Evolutionary conservation across 345 rosid genomes (phyloP), one percentile per base, ranked within the genome.

Genomic region (Citrus maxima): DNA sequence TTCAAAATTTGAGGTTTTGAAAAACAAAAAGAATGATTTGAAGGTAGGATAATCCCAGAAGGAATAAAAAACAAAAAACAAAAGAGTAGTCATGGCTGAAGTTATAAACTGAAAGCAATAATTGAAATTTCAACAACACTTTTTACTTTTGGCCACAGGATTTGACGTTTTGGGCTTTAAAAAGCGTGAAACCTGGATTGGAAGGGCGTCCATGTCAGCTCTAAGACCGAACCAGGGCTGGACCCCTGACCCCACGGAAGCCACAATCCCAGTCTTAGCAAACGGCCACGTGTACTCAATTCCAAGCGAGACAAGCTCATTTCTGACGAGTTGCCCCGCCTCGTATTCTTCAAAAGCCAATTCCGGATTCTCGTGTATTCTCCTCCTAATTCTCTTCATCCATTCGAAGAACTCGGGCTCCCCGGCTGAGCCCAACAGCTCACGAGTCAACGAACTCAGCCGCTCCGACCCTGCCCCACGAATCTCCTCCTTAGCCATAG

Each of bases 191-290:
- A 89, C 92, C 90, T 85, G 89, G 70, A 87, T 70, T 3, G 86
- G 88, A 22, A 89, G 90, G 1, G 92, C 92, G 59, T 88, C 92
- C 90, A 87, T 87, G 81, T 89, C 92, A 7, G 90, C 92, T 78
- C 89, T 66, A 13, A 89, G 88, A 34, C 84, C 90, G 82, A 89
- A 86, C 85, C 82, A 87, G 4, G 89, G 92, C 27, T 85, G 71
- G 25, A 16, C 1, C 10, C 92, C 89, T 0, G 85, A 79, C 61
- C 89, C 92, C 19, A 87, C 68, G 2, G 87, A 85, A 27, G 81
- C 89, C 70, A 87, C 89, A 49, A 89, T 27, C 22, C 92, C 92
- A 19, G 90, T 89, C 61, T 77, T 78, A 0, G 89, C 92, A 10
- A 87, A 59, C 4, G 90, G 92, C 90, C 90, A 87, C 10, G 1